Base-by-base conservation (phyloP, 148 eudicot species). In the Polygonum maritimum region DNA sequence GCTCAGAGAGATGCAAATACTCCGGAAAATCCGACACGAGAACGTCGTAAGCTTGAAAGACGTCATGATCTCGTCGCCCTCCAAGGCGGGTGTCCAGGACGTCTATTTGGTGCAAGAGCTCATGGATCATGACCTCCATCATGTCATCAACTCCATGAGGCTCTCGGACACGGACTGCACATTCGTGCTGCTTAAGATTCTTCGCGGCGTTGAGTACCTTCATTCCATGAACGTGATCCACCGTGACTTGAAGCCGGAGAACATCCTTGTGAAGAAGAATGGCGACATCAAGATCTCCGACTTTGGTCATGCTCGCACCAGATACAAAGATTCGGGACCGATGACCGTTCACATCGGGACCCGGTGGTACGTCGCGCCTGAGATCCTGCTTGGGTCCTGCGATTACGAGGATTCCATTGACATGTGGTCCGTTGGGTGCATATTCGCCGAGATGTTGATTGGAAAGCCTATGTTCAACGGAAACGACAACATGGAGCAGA, bases 41-140 rank as follows among this genome's bases (percentile, higher is more conserved):
- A 26, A 26, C 31, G 31, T 26, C 31, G 31, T 26, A 26, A 26
- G 31, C 31, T 26, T 26, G 31, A 26, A 26, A 26, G 31, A 26
- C 31, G 31, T 26, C 31, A 26, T 26, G 31, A 26, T 26, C 31
- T 26, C 31, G 85, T 74, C 3, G 85, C 48, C 65, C 21, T 10
- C 22, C 3, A 45, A 51, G 38, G 11, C 40, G 3, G 79, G 51
- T 38, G 84, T 82, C 52, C 75, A 76, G 51, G 86, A 84, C 2
- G 81, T 82, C 16, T 86, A 86, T 58, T 49, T 84, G 79, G 87
- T 86, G 71, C 82, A 82, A 51, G 87, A 86, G 36, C 82, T 86
- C 4, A 86, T 86, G 87, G 85, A 84, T 69, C 73, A 75, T 1
- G 89, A 84, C 81, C 87, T 86, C 77, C 31, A 76, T 21, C 83